These are phyloP conservation scores for Backusella morwellensis DNA, from an alignment of 192 early-diverging fungal species.

Conservation along the genomic window DNA sequence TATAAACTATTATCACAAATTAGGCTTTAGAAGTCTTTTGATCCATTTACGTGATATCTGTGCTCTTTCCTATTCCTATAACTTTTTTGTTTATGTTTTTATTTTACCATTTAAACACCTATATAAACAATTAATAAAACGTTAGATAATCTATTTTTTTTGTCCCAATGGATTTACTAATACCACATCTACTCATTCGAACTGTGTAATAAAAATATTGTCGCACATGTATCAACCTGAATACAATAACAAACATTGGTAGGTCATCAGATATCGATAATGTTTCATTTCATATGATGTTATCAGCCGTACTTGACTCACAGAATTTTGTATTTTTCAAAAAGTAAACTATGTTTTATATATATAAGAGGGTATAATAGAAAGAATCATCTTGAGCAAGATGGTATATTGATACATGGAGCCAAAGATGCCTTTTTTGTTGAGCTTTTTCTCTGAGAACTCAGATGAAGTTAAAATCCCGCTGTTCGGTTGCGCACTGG, in stretches of 20 bases:
- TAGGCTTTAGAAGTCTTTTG: not conserved
- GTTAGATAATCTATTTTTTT: not conserved
- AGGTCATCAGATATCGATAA: not conserved
- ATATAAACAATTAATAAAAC: not conserved
- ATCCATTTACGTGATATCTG: not conserved
- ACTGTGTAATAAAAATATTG: not conserved
- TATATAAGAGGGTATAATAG: too few relatives aligned
- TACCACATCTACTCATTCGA: not conserved
- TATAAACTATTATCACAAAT: not conserved
- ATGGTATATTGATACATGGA: too few relatives aligned
- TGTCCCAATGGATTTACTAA: not conserved
- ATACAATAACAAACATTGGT: conserved; percentile 7
- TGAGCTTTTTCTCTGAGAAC: too few relatives aligned
- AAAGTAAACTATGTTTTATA: too few relatives aligned
- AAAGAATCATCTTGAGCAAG: too few relatives aligned
- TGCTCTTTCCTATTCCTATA: not conserved
- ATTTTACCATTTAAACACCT: not conserved
- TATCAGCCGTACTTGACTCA: not conserved
- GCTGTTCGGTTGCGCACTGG: too few relatives aligned
- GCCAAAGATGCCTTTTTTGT: too few relatives aligned
- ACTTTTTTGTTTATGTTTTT: not conserved
- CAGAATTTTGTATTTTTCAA: not conserved
- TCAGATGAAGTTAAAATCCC: too few relatives aligned
- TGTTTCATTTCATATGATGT: conserved; percentile 3
- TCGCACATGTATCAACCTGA: not conserved